Evolutionary conservation across 148 eudicot species (phyloP), one percentile per base, ranked within the genome.

Genomic region (Selenicereus undatus): DNA sequence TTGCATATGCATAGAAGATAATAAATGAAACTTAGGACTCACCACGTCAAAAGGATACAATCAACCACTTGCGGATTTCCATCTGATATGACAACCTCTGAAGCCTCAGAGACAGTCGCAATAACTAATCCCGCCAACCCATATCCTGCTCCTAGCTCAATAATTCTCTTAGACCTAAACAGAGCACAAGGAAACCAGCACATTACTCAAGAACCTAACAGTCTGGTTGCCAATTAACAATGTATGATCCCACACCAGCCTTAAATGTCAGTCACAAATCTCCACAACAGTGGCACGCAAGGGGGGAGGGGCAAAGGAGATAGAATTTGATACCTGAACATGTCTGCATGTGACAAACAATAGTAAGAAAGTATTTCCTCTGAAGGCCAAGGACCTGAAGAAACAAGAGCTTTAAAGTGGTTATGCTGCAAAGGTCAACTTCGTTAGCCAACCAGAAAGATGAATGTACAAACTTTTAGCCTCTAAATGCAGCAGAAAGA

Each of bases 11-110:
- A 8, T 30, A 26, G 20, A 52, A 50, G 48, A 11, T 39, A 39
- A 39, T 39, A 52, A 60, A 74, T 42, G 26, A 54, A 11, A n/a
- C 43, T 39, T 39, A 70, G 69, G 11, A 30, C 35, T 48, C 22
- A 79, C 29, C 71, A 83, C 29, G 78, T 82, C 30, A 88, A 81
- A 86, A 91, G 97, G 98, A 94, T 94, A 94, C 98, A 95, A 86
- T 95, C 92, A 86, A 93, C 90, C 52, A 93, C 98, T 90, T 91
- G 95, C 71, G 98, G 98, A 80, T 95, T 95, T 84, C 97, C 98
- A 86, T 93, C 97, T 78, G 98, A 88, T 86, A 95, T 91, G 51
- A 95, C 90, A 80, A 95, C 91, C 84, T 95, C 91, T 50, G 83
- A 86, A 73, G 97, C 97, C 75, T 93, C 91, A 20, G 96, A 87